Evolutionary conservation across 352 stramenopile genomes (phyloP), one percentile per base, ranked within the genome.

Genomic region (Phytophthora nicotianae): DNA sequence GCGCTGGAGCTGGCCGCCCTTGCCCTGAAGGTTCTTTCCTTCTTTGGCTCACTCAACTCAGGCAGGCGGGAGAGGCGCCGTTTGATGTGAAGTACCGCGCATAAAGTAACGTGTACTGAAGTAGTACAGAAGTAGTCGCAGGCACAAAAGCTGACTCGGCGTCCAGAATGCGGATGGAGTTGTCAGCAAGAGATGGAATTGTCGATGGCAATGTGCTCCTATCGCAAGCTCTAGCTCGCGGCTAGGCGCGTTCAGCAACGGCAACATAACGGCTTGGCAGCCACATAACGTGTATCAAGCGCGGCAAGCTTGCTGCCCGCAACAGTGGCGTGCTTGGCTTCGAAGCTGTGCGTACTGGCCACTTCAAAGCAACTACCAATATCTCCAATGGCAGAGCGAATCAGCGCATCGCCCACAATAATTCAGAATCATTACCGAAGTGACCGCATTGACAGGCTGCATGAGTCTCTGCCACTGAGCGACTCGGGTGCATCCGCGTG

Each of bases 51-150:
- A 24, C 51, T 23, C 58, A 66, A 68, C 61, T 68, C 50, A 72
- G 63, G 64, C 50, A 72, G 63, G 64, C 60, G 51, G 59, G 58
- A 67, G 61, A 69, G 61, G 38, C 56, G 45, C 11, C 32, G 2
- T 51, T 42, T 54, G n/a, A 38, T 8, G 4, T 24, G 21, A 57
- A 47, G 33, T 45, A n/a, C 29, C 29, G 26, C 33, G 16, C 1
- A 20, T 50, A 21, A 56, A 63, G 55, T 63, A 19, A 19, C 45
- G 5, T 9, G 2, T 8, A 35, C 10, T 27, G 13, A n/a, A 14
- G 16, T 13, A 41, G 13, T 38, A 38, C 29, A 13, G 5, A 14
- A 35, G 7, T 10, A 14, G 1, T 35, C 6, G 7, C 29, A 35
- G 5, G 29, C 7, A 14, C 29, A 2, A 13, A 13, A 32, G 5